These are phyloP conservation scores for Phyllosticta citribraziliensis DNA, from an alignment of 2,329 filamentous ascomycete genomes.

Conservation along the genomic window DNA sequence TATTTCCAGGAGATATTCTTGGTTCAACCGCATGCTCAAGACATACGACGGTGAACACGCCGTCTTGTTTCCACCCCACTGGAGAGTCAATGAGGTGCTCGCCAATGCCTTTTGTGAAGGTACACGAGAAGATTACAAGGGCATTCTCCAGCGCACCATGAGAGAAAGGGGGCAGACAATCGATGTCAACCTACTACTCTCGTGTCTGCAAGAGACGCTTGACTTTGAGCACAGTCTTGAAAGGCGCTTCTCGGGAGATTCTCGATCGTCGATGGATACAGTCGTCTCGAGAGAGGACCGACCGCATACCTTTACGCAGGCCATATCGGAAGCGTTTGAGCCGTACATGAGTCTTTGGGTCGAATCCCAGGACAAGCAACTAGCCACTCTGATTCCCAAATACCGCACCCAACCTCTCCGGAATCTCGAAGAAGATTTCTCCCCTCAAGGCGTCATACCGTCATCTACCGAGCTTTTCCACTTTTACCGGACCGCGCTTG, in stretches of 20 bases:
- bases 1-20: conserved; percentile 86
- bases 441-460: conserved; percentile 75
- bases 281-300: conserved; percentile 70
- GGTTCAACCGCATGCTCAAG: conserved; percentile 94
- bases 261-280: conserved; percentile 79
- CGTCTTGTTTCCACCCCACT: conserved; percentile 73
- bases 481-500: conserved; percentile 86
- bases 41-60: conserved; percentile 91
- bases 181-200: conserved; percentile 81
- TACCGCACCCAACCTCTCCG: conserved; percentile 77
- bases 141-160: conserved; percentile 81
- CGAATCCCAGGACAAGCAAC: conserved; percentile 84
- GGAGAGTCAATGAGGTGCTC: conserved; percentile 83
- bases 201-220: conserved; percentile 87
- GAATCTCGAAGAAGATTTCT: conserved; percentile 83
- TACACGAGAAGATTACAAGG: conserved; percentile 90
- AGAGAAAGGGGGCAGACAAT: conserved; percentile 58
- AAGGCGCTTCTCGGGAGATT: conserved; percentile 63
- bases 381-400: conserved; percentile 73
- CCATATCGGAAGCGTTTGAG: conserved; percentile 93
- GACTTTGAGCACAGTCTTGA: conserved; percentile 94
- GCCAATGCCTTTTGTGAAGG: conserved; percentile 92
- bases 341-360: conserved; percentile 97
- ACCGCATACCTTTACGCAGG: conserved; percentile 70
- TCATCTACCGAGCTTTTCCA: conserved; percentile 97